Evolutionary conservation across 2,329 filamentous ascomycete genomes (phyloP), one percentile per base, ranked within the genome.

Genomic region (Colletotrichum sp.): DNA sequence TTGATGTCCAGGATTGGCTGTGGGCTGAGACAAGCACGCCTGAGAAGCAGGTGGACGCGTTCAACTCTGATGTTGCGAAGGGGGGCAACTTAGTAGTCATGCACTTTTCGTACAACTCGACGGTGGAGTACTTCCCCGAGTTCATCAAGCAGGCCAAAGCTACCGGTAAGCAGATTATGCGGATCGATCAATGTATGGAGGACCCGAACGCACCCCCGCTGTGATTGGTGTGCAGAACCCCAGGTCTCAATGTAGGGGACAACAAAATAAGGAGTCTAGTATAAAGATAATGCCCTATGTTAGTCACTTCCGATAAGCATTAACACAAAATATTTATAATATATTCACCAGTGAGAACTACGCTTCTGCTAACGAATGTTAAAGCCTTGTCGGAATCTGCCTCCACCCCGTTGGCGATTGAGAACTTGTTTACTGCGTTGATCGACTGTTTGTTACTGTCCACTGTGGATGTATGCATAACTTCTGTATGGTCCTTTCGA

Each of bases 1-100:
- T 95, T 61, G 93, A 95, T 80, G 90, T 94, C 36, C 91, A 94
- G 85, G 93, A 95, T 81, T 94, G 92, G 92, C 80, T 93, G 29
- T 95, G 92, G 92, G 92, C 91, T 2, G 84, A 89, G 81, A 89
- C 87, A 0, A 80, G 84, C 59, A 94, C 92, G 5, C 93, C 93
- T 1, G 90, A 93, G 85, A 92, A 92, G 80, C 93, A 94, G 84
- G 84, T 93, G 16, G 90, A 91, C 5, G 91, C 92, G 15, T 94
- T 95, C 84, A 88, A 90, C 81, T 87, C 90, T 5, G 92, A 93
- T 80, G 88, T 94, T 4, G 86, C 87, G 29, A 90, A 89, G 79
- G 93, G 93, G 2, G 93, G 93, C 2, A 88, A 88, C 78, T 84
- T 95, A 66, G 91, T 93, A 1, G 93, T 95, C 15, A 90, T 94